Evolutionary conservation across 2,329 filamentous ascomycete species (phyloP), one percentile per base, ranked within the genome.

Genomic region (Xylariaceae sp.): DNA sequence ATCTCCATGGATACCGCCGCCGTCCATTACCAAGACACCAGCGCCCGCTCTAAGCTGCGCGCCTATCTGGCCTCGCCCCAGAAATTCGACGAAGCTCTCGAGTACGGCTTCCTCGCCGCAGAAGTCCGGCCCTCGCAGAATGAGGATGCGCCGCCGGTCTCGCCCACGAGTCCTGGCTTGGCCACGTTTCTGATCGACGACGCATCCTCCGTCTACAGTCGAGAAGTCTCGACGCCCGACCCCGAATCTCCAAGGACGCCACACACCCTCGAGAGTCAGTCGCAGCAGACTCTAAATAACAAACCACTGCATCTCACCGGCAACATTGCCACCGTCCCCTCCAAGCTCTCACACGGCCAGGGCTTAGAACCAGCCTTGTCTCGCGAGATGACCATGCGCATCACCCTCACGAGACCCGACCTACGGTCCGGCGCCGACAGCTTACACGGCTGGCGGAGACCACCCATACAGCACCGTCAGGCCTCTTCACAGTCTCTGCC

Each of bases 31-130:
- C 88, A 89, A 63, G 90, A 96, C 57, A 89, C 90, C 0, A 88
- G 95, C 62, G 88, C 91, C 32, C 81, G 92, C 25, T 75, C 88
- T 57, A 95, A 94, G 67, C 73, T 97, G 17, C 83, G 90, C 11
- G 82, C 88, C 6, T 95, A 91, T 59, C 78, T 95, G 17, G 86
- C 88, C 6, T 95, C 90, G 1, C 86, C 91, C 1, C 88, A 95
- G 55, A 95, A 95, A 63, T 97, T 97, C 57, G 92, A 97, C 62
- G 92, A 97, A 67, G 90, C 88, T 1, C 80, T 97, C 42, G 88
- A 95, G 63, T 96, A 94, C 66, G 92, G 92, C 0, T 97, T 96
- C 58, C 89, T 90, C 0, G 82, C 84, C 0, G 72, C 73, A 27
- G 76, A 81, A 25, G 66, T 58, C 6, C 52, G 68, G 17, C 55